phyloP scores from a whole-genome alignment of 805 yeast genomes.

The Metschnikowia borealis region DNA sequence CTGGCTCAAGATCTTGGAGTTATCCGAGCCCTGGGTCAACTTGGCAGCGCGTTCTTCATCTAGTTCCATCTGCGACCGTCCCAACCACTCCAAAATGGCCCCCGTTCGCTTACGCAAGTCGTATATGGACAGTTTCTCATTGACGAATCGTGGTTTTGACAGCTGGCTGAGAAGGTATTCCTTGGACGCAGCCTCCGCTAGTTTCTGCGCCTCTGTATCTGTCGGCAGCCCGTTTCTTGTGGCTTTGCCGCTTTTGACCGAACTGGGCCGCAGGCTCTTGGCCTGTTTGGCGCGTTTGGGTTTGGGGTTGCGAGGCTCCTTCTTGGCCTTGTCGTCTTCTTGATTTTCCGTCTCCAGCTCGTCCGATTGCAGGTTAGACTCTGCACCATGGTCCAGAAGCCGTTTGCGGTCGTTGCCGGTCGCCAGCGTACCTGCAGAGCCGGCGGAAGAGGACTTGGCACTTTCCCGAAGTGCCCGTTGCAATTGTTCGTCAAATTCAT shows the following conservation, averaged over 20 bases:
- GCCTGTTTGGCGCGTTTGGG: constrained; percentile 5
- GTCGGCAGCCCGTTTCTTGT: background rate
- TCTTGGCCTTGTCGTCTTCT: constrained; percentile 10
- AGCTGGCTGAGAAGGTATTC: constrained; percentile 61
- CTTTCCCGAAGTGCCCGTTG: constrained; percentile 54
- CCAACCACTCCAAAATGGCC: constrained; percentile 87
- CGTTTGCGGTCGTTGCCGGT: constrained; percentile 19
- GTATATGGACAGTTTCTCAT: constrained; percentile 63
- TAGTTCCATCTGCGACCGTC: constrained; percentile 80
- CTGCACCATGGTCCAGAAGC: constrained; percentile 3
- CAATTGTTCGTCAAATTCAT: constrained; percentile 40
- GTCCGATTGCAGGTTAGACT: constrained; percentile 4
- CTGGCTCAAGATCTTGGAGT: constrained; percentile 9
- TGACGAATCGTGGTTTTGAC: constrained; percentile 80
- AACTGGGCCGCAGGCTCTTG: constrained; percentile 7
- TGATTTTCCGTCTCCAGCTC: constrained; percentile 1
- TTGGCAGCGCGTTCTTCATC: constrained; percentile 48
- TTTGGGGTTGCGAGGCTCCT: constrained; percentile 8
- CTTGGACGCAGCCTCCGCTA: constrained; percentile 18
- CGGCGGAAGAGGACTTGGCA: constrained; percentile 43
- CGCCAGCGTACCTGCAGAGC: constrained; percentile 6
- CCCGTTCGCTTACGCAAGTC: constrained; percentile 88
- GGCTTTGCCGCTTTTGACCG: background rate
- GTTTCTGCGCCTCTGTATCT: constrained; percentile 1
- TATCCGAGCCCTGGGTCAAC: constrained; percentile 8